Evolutionary conservation across 108 stramenopile genomes (phyloP), one percentile per base, ranked within the genome.

Genomic region (Phaeodactylum tricornutum): DNA sequence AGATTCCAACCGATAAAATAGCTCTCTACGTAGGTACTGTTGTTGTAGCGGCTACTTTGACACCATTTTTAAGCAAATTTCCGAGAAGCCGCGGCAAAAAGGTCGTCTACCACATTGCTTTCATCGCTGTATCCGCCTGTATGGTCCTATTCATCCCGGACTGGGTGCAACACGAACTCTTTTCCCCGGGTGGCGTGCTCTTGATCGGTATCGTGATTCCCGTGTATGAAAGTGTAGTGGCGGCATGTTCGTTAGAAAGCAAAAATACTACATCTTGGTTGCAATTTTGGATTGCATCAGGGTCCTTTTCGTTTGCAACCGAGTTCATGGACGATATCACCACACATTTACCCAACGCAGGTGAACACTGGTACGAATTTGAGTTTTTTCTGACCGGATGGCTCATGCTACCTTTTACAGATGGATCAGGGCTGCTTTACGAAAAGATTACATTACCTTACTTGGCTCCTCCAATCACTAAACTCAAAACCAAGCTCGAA

Each of bases 351-450:
- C 46, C 50, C 35, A 34, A 50, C 35, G 47, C 24, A 1, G 56
- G 25, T 12, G 38, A 46, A 15, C 30, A 53, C 31, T 67, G 53
- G 59, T 61, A 61, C 46, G 29, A 50, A 37, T 43, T 65, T 57
- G 49, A 48, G n/a, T 54, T 51, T 47, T 43, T 78, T 54, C 46
- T 68, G 31, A 30, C 46, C 19, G 32, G 71, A 19, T 78, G 76
- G 76, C 45, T 78, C 3, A 57, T 58, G 22, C 60, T 74, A 2
- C 76, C 76, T 4, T 50, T 50, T 33, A 78, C 76, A 0, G 50
- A 61, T 38, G 76, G 76, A 20, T 58, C 72, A 16, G 27, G 26
- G 3, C 14, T 78, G 12, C 27, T 74, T 19, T 63, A 61, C 27
- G 59, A 66, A 19, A 15, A 59, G 3, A 39, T 78, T 45, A 74